Percentiles rank a stretch among this genome's conserved stretches.
These are phyloP conservation scores for Dalbergia cultrata DNA, from an alignment of 306 rosid genomes.

Conservation along the genomic window DNA sequence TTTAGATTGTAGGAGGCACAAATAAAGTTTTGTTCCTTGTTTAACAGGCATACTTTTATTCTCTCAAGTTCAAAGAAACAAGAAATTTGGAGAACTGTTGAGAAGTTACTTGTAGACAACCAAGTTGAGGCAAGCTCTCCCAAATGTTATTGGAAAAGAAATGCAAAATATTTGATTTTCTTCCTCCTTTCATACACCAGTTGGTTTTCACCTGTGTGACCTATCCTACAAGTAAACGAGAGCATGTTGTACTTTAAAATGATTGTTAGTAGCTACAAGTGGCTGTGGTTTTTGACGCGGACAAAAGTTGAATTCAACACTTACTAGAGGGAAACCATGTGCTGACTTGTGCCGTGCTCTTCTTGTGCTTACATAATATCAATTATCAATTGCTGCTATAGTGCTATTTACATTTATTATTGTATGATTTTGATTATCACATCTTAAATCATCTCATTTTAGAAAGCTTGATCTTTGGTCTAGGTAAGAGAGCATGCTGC, in stretches of 20 bases:
- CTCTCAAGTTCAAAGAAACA: conserved; percentile 77
- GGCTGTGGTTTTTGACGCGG: conserved; percentile 17
- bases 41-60: conserved; percentile 90
- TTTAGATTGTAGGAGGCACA: conserved; percentile 34
- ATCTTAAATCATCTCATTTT: conserved; percentile 38
- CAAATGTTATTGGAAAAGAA: conserved; percentile 17
- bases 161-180: conserved; percentile 11
- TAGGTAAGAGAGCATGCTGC: conserved; percentile 99
- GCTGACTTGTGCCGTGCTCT: conserved; percentile 24
- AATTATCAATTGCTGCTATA: conserved; percentile 28
- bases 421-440: conserved; percentile 5
- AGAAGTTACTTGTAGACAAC: conserved; percentile 91
- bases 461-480: conserved; percentile 45
- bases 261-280: conserved; percentile 2
- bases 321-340: conserved; percentile 25
- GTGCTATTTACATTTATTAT: conserved; percentile 15
- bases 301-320: conserved; percentile 24
- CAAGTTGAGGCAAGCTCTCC: conserved; percentile 93
- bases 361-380: conserved; percentile 33
- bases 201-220: conserved; percentile 25
- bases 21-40: conserved; percentile 34
- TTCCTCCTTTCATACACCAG: background rate
- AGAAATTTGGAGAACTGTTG: conserved; percentile 89
- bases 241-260: background rate
- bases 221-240: conserved; percentile 31